Conservation (phyloP, 2,329 filamentous ascomycete genomes). For the Colletotrichum euphorbiae region DNA sequence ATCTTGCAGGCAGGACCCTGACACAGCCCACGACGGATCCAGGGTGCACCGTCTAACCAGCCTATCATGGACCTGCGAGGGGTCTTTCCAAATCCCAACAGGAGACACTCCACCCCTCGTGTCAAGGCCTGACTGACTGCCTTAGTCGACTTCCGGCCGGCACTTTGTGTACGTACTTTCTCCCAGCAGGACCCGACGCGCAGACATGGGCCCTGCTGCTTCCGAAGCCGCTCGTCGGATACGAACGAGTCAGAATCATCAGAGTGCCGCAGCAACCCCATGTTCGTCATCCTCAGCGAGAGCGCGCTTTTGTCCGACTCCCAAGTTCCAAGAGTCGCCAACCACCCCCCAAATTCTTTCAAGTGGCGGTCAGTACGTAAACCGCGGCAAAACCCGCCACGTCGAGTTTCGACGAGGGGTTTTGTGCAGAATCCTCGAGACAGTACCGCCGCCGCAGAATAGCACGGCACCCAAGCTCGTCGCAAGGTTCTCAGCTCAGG, state of each 20-base stretch:
- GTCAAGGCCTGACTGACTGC: constrained; percentile 31
- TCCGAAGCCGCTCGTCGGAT: constrained; percentile 33
- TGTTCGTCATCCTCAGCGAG: constrained; percentile 25
- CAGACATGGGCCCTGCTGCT: constrained; percentile 29
- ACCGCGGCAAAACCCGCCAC: constrained; percentile 5
- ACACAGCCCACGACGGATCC: constrained; percentile 6
- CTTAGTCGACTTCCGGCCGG: constrained; percentile 35
- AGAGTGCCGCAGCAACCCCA: constrained; percentile 19
- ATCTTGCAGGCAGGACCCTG: constrained; percentile 38
- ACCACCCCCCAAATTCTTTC: constrained; percentile 1
- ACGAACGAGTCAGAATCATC: constrained; percentile 39
- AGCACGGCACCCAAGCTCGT: neutral
- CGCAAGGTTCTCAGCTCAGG: constrained; percentile 16
- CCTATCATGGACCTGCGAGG: constrained; percentile 23
- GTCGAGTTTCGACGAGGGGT: constrained; percentile 8
- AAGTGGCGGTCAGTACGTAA: constrained; percentile 33
- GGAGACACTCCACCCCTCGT: constrained; percentile 16
- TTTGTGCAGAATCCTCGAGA: constrained; percentile 7
- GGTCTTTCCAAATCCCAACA: constrained; percentile 35
- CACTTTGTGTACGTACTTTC: constrained; percentile 36
- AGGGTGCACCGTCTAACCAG: constrained; percentile 7
- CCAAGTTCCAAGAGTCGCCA: constrained; percentile 15
- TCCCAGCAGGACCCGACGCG: constrained; percentile 27
- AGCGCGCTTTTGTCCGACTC: neutral
- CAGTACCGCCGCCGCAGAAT: constrained; percentile 9